Base-by-base conservation (phyloP, 768 basidiomycete genomes). In the Coprinopsis marcescibilis region DNA sequence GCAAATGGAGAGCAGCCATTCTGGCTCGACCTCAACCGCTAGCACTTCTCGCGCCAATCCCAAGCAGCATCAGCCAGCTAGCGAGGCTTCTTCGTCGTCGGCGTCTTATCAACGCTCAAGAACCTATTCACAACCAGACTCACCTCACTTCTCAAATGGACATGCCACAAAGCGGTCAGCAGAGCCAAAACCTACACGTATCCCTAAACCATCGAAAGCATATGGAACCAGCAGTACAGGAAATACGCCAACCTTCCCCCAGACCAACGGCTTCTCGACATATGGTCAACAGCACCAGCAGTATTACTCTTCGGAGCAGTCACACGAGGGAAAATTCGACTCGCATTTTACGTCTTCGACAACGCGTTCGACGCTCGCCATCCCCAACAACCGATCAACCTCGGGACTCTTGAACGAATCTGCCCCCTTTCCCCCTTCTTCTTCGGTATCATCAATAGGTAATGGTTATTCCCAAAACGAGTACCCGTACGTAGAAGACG, bases 41-140 rank as follows among this genome's bases (percentile, higher is more conserved):
- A 57, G 57, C 12, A 49, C 58, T 34, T 49, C 60, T 35, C 65
- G 59, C 48, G 61, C 60, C 29, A 61, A 55, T 29, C 59, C 60
- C 53, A 55, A 59, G 40, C 13, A 62, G 25, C 51, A 65, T 45
- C 60, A 64, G 50, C 55, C 60, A 54, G 52, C 63, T 45, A 45
- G n/a, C n/a, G n/a, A n/a, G n/a, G n/a, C n/a, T n/a, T n/a, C 64
- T 39, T 29, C 51, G 25, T 50, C 69, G 43, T 33, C 65, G 13
- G 51, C 64, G 5, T 23, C 12, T 26, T 65, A 63, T 47, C 75
- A 69, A 52, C 83, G 83, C 45, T 57, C 76, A 13, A 75, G 86
- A 45, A 86, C 85, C 6, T 71, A 79, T 48, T 86, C 85, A 19
- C 77, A 79, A 55, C 83, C 82, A 4, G 75, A 74, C 50, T 51